A percentile compares a stretch with the other conserved stretches of the same genome.
These are phyloP conservation scores for Globomyces pollinis-pini DNA, from an alignment of 192 early-diverging fungal species.

Conservation along the genomic window DNA sequence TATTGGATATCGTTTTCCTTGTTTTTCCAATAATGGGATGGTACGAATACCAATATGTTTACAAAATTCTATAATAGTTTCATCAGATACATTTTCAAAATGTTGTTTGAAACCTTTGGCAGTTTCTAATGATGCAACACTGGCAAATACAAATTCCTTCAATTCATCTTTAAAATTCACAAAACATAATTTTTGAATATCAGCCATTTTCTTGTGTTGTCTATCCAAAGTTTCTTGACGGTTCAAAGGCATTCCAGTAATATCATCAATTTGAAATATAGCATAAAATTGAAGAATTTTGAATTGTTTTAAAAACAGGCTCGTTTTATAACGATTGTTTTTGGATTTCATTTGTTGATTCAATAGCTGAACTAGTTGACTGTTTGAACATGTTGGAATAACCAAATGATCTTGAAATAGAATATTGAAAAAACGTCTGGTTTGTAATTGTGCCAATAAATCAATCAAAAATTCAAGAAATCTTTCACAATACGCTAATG, in stretches of 20 bases:
- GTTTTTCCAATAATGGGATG: not conserved
- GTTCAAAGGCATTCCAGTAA: constrained; percentile 67
- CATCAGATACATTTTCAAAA: constrained; percentile 41
- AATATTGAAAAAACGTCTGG: constrained; percentile 77
- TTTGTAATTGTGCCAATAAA: constrained; percentile 80
- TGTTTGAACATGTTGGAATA: constrained; percentile 20
- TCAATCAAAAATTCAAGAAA: constrained; percentile 83
- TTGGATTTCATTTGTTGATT: not conserved
- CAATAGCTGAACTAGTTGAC: constrained; percentile 10
- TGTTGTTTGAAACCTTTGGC: constrained; percentile 37
- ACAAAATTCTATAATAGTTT: constrained; percentile 52
- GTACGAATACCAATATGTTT: constrained; percentile 57
- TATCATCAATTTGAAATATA: constrained; percentile 74
- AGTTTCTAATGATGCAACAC: constrained; percentile 57
- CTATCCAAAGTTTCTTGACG: constrained; percentile 52
- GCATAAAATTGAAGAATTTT: constrained; percentile 64
- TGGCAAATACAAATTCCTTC: constrained; percentile 66
- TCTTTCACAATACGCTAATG: constrained; percentile 56
- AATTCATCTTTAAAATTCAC: constrained; percentile 56
- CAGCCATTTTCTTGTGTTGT: constrained; percentile 53
- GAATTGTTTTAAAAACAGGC: constrained; percentile 58
- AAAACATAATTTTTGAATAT: constrained; percentile 75
- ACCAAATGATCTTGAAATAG: constrained; percentile 78
- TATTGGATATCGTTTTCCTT: constrained; percentile 19
- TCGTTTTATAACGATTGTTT: not conserved